Evolutionary conservation across 129 eudicot genomes (phyloP).

Genomic region (Saposhnikovia divaricata): DNA sequence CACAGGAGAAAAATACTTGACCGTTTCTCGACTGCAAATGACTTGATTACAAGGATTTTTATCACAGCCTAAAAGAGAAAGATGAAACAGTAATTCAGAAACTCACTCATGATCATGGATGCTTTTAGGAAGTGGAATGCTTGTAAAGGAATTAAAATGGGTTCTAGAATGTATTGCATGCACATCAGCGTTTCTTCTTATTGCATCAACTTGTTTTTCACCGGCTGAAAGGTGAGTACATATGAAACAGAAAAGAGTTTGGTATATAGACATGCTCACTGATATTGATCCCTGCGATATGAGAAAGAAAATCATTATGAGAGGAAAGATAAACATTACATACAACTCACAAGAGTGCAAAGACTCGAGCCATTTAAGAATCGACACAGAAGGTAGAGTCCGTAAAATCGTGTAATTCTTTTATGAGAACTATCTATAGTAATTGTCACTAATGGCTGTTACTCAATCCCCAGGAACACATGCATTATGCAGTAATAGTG

Average conservation of each 20-base stretch:
- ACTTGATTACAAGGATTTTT: neutral
- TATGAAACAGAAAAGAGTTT: slow-evolving; percentile 79
- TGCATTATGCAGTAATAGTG: neutral
- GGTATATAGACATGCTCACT: slow-evolving; percentile 93
- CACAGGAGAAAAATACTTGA: neutral
- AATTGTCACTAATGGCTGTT: neutral
- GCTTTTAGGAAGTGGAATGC: slow-evolving; percentile 51
- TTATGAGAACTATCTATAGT: too few species aligned
- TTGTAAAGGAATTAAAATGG: slow-evolving; percentile 42
- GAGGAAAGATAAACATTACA: neutral
- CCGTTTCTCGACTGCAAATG: neutral
- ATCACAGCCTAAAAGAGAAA: neutral
- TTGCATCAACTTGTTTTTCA: slow-evolving; percentile 60
- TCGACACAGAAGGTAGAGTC: neutral
- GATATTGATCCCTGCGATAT: slow-evolving; percentile 79
- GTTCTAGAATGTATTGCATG: slow-evolving; percentile 82
- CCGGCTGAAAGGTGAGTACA: slow-evolving; percentile 92
- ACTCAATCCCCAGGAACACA: neutral
- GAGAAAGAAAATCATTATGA: neutral
- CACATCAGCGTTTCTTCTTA: slow-evolving; percentile 83
- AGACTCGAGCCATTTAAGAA: too few species aligned
- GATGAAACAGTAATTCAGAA: neutral
- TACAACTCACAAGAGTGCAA: too few species aligned
- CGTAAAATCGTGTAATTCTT: too few species aligned
- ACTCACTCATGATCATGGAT: slow-evolving; percentile 93